Percentiles rank a stretch among this genome's conserved stretches.
Conservation (phyloP, 192 early-diverging fungal genomes). For the Kickxella alabastrina region DNA sequence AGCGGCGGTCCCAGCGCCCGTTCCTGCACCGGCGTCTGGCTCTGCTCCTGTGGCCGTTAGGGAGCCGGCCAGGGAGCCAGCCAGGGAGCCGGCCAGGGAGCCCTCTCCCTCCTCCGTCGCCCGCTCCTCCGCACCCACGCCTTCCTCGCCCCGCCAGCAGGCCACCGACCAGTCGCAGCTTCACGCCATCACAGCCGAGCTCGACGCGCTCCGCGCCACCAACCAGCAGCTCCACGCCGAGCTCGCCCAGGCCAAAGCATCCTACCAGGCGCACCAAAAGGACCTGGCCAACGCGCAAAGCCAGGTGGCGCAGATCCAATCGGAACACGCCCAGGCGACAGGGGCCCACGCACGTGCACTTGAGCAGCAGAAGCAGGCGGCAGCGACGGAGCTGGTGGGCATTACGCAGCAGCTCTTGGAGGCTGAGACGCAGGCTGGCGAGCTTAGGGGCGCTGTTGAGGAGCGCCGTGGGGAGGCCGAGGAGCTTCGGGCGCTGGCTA, state of each 20-base stretch:
- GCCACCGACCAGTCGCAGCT: constrained; percentile 14
- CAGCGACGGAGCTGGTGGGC: constrained; percentile 4
- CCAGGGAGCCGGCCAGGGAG: no score
- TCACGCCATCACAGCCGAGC: constrained; percentile 68
- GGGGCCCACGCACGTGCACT: constrained; percentile 8
- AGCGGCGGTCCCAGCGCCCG: not conserved
- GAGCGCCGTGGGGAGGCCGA: no score
- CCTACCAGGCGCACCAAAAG: no score
- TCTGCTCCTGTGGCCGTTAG: not conserved
- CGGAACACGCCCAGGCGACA: constrained; percentile 11
- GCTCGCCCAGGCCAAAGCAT: constrained; percentile 25
- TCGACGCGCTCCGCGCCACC: constrained; percentile 73
- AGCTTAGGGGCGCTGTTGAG: no score
- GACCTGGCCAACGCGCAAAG: no score
- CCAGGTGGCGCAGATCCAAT: constrained; percentile 13
- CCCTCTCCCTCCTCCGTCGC: no score
- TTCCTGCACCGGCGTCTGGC: constrained; percentile 7
- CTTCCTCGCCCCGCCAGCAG: not conserved
- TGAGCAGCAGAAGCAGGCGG: constrained; percentile 9
- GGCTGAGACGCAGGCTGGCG: constrained; percentile 13
- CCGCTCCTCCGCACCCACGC: constrained; percentile 5
- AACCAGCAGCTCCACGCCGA: constrained; percentile 50
- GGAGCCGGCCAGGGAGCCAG: constrained; percentile 1
- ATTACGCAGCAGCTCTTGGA: constrained; percentile 9
- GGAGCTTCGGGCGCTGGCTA: no score